Evolutionary conservation across 2,329 filamentous ascomycete genomes (phyloP), one percentile per base, ranked within the genome.

Genomic region (Neobulgaria alba): DNA sequence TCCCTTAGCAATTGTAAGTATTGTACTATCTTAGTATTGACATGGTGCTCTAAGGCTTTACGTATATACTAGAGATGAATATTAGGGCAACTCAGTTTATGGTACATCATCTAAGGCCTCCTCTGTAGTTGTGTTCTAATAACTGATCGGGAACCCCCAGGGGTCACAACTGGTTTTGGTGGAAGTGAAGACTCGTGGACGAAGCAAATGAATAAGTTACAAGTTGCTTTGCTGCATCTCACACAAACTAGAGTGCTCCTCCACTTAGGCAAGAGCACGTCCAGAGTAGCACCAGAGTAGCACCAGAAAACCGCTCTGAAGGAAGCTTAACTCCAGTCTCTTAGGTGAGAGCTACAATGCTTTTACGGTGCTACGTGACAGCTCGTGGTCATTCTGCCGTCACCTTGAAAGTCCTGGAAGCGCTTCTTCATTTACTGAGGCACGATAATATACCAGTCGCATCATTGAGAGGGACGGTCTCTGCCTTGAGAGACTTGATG

Each of bases 141-240:
- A n/a, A n/a, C n/a, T n/a, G n/a, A n/a, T n/a, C n/a, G n/a, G n/a
- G n/a, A n/a, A n/a, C n/a, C n/a, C n/a, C n/a, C n/a, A 53, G 76
- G 76, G 14, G 74, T 81, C 34, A 82, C 77, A 49, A 83, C 79
- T 0, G 77, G 77, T 5, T 82, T 81, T 48, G 79, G 79, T 7
- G 78, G 77, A 19, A 78, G 71, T 39, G 79, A 79, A 12, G 74
- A 82, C 54, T 67, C 69, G 0, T 67, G 76, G 7, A 80, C 75
- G 1, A 61, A 65, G 4, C 56, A 72, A 17, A 59, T 69, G 31
- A 49, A 63, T 10, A 63, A 62, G 16, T 67, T 82, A 5, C 78
- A 82, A 55, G 63, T 65, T 10, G 68, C 69, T 0, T 58, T 80
- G 5, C 62, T 79, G 15, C 76, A 79, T 53, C 70, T 75, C 46